Evolutionary conservation across 345 rosid species (phyloP).

Genomic region (Euphorbia lathyris): DNA sequence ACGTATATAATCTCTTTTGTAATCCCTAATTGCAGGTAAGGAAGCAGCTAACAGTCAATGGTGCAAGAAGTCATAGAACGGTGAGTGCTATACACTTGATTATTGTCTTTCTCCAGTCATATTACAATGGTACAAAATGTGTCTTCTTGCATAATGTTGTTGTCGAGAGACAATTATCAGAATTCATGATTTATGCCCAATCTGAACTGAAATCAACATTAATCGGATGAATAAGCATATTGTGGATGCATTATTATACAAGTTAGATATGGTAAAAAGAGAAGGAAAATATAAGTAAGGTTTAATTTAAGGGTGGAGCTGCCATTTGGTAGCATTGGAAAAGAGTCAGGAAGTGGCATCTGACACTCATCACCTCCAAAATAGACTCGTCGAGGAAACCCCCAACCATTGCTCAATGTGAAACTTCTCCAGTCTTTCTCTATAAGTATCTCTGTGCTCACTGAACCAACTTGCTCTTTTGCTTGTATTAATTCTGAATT

Average conservation of each 20-base stretch:
- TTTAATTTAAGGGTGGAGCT: constrained; percentile 21
- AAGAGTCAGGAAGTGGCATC: constrained; percentile 54
- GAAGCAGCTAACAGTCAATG: too few relatives aligned
- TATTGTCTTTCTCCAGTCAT: neutral
- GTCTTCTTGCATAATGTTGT: neutral
- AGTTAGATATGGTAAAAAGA: constrained; percentile 14
- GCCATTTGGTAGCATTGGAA: constrained; percentile 46
- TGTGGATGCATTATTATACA: constrained; percentile 2
- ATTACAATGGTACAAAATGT: neutral
- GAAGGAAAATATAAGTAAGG: constrained; percentile 12
- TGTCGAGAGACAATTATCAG: neutral
- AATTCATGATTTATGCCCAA: neutral
- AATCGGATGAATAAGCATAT: neutral
- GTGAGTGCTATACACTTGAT: neutral
- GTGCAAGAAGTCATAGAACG: neutral
- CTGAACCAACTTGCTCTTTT: constrained; percentile 29
- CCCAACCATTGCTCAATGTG: constrained; percentile 57
- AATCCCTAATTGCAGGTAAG: too few relatives aligned
- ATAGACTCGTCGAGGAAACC: constrained; percentile 50
- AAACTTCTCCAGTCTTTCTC: constrained; percentile 38
- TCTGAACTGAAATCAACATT: neutral
- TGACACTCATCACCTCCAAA: constrained; percentile 52
- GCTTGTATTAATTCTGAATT: constrained; percentile 41
- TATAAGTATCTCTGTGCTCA: constrained; percentile 43
- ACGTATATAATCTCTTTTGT: too few relatives aligned